These are phyloP conservation scores for Escallonia herrerae DNA, from an alignment of 129 eudicot species.

Conservation along the genomic window DNA sequence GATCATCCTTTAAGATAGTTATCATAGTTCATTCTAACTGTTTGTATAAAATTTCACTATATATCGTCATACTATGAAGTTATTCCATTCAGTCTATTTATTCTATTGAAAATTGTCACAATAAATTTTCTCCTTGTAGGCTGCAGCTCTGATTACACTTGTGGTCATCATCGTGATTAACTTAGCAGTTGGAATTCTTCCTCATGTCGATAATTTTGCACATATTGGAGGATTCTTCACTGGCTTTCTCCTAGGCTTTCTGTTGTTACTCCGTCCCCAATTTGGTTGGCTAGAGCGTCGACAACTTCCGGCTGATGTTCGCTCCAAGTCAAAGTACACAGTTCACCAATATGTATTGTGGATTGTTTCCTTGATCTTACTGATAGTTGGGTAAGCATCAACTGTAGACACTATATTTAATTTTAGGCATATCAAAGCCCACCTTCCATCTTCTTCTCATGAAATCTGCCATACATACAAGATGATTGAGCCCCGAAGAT, in stretches of 20 bases:
- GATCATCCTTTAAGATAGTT: too few relatives aligned
- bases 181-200: conserved; percentile 85
- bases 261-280: conserved; percentile 65
- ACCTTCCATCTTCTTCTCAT: too few relatives aligned
- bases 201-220: conserved; percentile 87
- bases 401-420: too few relatives aligned
- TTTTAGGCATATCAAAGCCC: too few relatives aligned
- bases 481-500: too few relatives aligned
- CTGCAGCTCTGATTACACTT: conserved; percentile 73
- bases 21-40: too few relatives aligned
- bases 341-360: conserved; percentile 49
- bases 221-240: conserved; percentile 79
- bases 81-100: too few relatives aligned
- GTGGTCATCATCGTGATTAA: conserved; percentile 61
- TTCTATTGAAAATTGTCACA: too few relatives aligned
- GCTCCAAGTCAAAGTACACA: conserved; percentile 51
- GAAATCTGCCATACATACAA: too few relatives aligned
- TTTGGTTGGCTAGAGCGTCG: conserved; percentile 65
- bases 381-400: conserved; percentile 66
- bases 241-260: conserved; percentile 82
- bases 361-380: conserved; percentile 38
- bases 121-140: conserved; percentile 26
- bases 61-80: too few relatives aligned
- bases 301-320: conserved; percentile 39
- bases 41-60: too few relatives aligned